These are phyloP conservation scores for Dioszegia hungarica DNA, from an alignment of 768 basidiomycete species.

Conservation along the genomic window DNA sequence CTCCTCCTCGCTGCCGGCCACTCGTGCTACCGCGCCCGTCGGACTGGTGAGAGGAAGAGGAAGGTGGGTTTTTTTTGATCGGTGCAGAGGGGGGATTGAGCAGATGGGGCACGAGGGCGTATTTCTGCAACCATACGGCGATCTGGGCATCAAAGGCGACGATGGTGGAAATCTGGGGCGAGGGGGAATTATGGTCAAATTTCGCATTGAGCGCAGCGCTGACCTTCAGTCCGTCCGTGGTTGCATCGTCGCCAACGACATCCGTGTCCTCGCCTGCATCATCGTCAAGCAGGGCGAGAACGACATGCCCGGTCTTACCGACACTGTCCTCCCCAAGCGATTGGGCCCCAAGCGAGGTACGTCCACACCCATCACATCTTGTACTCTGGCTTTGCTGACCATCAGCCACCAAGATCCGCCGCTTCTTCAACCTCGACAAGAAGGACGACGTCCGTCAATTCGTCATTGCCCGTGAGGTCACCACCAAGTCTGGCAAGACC, in stretches of 20 bases:
- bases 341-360: slow-evolving; percentile 10
- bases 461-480: slow-evolving; percentile 78
- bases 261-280: slow-evolving; percentile 85
- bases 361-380: neutral
- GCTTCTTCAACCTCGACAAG: slow-evolving; percentile 96
- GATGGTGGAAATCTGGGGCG: neutral
- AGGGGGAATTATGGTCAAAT: neutral
- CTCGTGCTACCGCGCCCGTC: slow-evolving; percentile 93
- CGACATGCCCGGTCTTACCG: slow-evolving; percentile 87
- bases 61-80: slow-evolving; percentile 51
- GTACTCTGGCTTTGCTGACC: neutral
- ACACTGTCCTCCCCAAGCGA: slow-evolving; percentile 85
- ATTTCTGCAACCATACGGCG: too few relatives aligned
- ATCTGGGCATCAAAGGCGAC: too few relatives aligned
- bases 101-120: too few relatives aligned
- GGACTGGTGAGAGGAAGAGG: slow-evolving; percentile 93
- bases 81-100: neutral
- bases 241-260: slow-evolving; percentile 95
- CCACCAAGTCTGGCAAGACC: slow-evolving; percentile 82
- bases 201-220: neutral
- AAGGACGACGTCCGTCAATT: slow-evolving; percentile 98
- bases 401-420: slow-evolving; percentile 84
- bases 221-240: slow-evolving; percentile 66
- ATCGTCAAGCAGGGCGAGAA: slow-evolving; percentile 93
- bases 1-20: slow-evolving; percentile 85